Conservation (phyloP, 2,329 filamentous ascomycete genomes). For the Ophiostoma triangulosporum region DNA sequence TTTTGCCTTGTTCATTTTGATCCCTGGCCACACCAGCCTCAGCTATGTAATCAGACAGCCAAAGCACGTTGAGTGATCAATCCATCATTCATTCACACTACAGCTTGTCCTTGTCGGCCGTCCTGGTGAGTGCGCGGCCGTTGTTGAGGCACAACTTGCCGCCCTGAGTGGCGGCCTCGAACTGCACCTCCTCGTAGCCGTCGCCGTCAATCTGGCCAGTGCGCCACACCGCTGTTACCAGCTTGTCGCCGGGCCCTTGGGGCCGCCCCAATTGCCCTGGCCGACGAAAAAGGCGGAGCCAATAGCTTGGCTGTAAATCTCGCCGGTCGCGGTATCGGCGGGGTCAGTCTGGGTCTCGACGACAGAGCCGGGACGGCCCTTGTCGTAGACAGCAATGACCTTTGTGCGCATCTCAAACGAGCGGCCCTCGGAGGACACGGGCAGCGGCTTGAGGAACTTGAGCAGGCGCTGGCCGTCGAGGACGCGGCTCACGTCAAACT, state of each 20-base stretch:
- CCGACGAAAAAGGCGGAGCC: constrained; percentile 68
- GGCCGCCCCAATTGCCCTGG: constrained; percentile 73
- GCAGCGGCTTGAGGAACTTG: constrained; percentile 62
- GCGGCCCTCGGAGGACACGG: constrained; percentile 53
- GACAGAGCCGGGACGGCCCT: constrained; percentile 71
- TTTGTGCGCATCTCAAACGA: constrained; percentile 66
- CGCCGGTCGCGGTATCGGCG: constrained; percentile 54
- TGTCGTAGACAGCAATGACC: constrained; percentile 79
- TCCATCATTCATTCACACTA: no score
- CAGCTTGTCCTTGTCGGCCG: constrained; percentile 50
- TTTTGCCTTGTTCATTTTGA: no score
- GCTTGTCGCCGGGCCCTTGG: constrained; percentile 76
- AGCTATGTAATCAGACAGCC: no score
- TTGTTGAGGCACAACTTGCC: constrained; percentile 83
- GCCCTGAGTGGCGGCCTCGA: constrained; percentile 61
- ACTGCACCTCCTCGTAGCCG: constrained; percentile 72
- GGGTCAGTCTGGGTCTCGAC: constrained; percentile 67
- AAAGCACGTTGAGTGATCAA: no score
- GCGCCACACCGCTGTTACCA: constrained; percentile 70
- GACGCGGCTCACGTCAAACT: constrained; percentile 59
- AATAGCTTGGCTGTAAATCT: constrained; percentile 57
- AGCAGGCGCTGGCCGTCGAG: constrained; percentile 78
- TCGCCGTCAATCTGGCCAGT: constrained; percentile 69
- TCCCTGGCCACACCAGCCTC: no score
- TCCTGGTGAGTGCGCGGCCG: constrained; percentile 65